Conservation (phyloP, 371 early-diverging fungal species). For the Mortierella sp. region DNA sequence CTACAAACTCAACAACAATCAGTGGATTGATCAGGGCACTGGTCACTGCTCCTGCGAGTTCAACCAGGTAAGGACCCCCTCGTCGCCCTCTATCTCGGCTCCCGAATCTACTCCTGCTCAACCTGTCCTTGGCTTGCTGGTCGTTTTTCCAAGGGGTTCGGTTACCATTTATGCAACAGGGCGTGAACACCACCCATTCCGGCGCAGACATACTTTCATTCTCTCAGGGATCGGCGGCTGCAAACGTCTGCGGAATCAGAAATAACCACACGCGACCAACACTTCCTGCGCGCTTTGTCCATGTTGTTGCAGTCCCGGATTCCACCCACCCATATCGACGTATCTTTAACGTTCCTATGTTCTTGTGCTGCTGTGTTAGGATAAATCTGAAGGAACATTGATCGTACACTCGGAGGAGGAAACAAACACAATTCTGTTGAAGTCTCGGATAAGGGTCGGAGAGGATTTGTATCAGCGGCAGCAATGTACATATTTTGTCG, state of each 20-base stretch:
- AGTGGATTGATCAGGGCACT: slow-evolving; percentile 88
- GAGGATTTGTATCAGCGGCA: slow-evolving; percentile 80
- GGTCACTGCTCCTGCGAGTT: slow-evolving; percentile 75
- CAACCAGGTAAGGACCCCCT: slow-evolving; percentile 56
- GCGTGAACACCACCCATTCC: too few species aligned
- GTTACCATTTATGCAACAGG: too few species aligned
- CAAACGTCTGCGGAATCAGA: slow-evolving; percentile 4
- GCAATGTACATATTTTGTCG: slow-evolving; percentile 72
- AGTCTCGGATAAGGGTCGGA: slow-evolving; percentile 68
- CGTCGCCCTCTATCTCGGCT: not conserved
- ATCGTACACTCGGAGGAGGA: slow-evolving; percentile 75
- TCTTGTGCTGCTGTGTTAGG: slow-evolving; percentile 21
- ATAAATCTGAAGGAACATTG: slow-evolving; percentile 64
- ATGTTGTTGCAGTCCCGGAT: not conserved
- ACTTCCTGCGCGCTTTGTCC: not conserved
- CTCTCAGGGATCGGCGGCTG: slow-evolving; percentile 2
- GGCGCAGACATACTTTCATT: not conserved
- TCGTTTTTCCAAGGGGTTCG: too few species aligned
- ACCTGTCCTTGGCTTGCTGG: too few species aligned
- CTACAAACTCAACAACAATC: slow-evolving; percentile 74
- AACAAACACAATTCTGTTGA: slow-evolving; percentile 65
- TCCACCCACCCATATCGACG: not conserved
- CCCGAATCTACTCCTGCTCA: not conserved
- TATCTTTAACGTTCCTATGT: too few species aligned
- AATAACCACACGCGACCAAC: slow-evolving; percentile 2